These are phyloP conservation scores for Candida adriatica DNA, from an alignment of 805 yeast species.

Conservation along the genomic window DNA sequence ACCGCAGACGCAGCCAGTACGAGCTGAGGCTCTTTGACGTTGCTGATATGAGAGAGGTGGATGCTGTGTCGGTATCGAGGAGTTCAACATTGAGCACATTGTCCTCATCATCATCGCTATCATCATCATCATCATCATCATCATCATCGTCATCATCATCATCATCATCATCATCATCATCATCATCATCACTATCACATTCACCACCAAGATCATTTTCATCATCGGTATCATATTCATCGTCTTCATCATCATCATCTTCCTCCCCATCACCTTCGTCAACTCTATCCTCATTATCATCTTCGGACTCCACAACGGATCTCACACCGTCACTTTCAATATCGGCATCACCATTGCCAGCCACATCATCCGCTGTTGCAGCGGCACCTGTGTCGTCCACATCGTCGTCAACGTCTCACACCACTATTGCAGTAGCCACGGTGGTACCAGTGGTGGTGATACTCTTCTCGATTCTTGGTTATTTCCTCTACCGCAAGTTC, in stretches of 20 bases:
- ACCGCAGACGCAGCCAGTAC: conserved; percentile 25
- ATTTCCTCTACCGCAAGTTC: conserved; percentile 12
- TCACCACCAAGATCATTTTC: neutral
- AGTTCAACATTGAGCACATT: neutral
- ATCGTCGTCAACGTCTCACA: neutral
- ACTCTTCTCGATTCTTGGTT: conserved; percentile 7
- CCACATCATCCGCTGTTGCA: neutral
- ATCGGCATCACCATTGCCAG: neutral
- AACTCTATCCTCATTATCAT: neutral
- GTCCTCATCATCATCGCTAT: neutral
- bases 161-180: neutral
- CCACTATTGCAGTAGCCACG: conserved; percentile 19
- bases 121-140: conserved; percentile 1
- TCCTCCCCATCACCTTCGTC: no score
- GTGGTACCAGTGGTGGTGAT: conserved; percentile 16
- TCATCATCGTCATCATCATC: conserved; percentile 1
- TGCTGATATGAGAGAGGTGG: conserved; percentile 28
- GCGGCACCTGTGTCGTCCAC: conserved; percentile 1
- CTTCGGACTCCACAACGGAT: neutral
- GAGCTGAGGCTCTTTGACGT: conserved; percentile 36
- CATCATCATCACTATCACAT: neutral
- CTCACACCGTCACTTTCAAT: no score
- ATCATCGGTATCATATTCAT: conserved; percentile 1
- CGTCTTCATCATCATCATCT: no score
- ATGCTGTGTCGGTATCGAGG: conserved; percentile 1